These are phyloP conservation scores for Leccinum ochraceum DNA, from an alignment of 768 basidiomycete species.

Conservation along the genomic window DNA sequence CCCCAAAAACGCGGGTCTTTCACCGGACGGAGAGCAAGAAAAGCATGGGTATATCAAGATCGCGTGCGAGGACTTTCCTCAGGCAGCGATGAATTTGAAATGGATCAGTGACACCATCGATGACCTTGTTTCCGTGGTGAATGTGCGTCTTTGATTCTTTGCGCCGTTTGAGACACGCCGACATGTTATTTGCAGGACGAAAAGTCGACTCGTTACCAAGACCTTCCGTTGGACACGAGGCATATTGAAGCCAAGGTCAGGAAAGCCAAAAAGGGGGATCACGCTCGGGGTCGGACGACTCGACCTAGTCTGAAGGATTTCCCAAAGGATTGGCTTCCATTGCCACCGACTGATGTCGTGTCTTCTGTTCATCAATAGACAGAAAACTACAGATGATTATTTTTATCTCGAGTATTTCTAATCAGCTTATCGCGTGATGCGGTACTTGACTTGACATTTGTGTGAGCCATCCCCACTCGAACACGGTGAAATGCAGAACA, in stretches of 20 bases:
- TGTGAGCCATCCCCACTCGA: not conserved
- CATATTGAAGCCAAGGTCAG: constrained; percentile 71
- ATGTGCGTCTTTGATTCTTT: constrained; percentile 55
- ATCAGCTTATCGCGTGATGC: constrained; percentile 5
- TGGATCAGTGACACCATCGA: constrained; percentile 91
- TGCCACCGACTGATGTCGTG: constrained; percentile 3
- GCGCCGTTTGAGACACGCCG: constrained; percentile 10
- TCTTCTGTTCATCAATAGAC: constrained; percentile 13
- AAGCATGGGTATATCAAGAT: constrained; percentile 89
- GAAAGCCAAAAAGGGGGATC: constrained; percentile 76
- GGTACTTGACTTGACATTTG: not conserved
- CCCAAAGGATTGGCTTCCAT: constrained; percentile 81
- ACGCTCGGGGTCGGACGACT: constrained; percentile 53
- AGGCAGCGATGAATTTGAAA: constrained; percentile 86
- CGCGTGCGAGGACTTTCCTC: constrained; percentile 83
- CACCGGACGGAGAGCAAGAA: constrained; percentile 42
- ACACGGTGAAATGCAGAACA: constrained; percentile 27
- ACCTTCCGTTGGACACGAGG: constrained; percentile 81
- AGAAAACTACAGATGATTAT: not conserved
- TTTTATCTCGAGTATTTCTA: constrained; percentile 2
- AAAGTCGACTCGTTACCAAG: constrained; percentile 46
- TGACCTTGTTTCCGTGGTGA: constrained; percentile 74
- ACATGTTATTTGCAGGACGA: constrained; percentile 25
- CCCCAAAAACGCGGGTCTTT: constrained; percentile 64
- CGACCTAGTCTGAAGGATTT: constrained; percentile 77